phyloP scores from a whole-genome alignment of 352 stramenopile genomes.

The Globisporangium yorkense region DNA sequence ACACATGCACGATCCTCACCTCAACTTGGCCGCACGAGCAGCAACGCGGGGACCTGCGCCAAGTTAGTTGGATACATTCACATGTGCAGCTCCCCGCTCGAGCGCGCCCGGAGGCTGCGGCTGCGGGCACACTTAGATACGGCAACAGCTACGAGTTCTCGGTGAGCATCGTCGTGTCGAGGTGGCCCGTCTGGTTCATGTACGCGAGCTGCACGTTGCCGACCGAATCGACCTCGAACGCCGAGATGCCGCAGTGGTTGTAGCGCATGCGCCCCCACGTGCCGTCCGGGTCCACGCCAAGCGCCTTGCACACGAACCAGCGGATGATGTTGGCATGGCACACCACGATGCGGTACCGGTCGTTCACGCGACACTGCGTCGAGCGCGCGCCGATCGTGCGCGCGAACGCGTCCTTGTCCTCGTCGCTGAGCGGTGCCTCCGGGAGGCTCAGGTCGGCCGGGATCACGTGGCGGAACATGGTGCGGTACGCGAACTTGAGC shows the following conservation, averaged over 20 bases:
- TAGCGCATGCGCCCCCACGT: constrained; percentile 71
- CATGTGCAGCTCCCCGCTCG: too few relatives aligned
- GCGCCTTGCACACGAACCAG: constrained; percentile 63
- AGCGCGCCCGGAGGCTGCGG: not conserved
- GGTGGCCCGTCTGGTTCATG: constrained; percentile 61
- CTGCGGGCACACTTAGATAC: not conserved
- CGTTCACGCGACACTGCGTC: constrained; percentile 26
- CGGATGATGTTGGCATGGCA: constrained; percentile 73
- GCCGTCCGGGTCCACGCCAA: constrained; percentile 54
- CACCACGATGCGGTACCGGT: constrained; percentile 54
- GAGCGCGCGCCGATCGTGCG: constrained; percentile 21
- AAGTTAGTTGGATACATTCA: too few relatives aligned
- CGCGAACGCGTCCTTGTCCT: constrained; percentile 23
- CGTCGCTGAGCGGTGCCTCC: constrained; percentile 20
- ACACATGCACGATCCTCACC: too few relatives aligned
- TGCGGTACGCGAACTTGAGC: constrained; percentile 57
- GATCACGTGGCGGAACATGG: constrained; percentile 63
- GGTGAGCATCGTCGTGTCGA: constrained; percentile 48
- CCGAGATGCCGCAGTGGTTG: constrained; percentile 59
- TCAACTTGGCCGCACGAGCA: too few relatives aligned
- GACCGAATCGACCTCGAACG: constrained; percentile 60
- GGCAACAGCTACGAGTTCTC: constrained; percentile 31
- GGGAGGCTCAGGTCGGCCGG: constrained; percentile 34
- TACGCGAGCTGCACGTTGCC: constrained; percentile 59
- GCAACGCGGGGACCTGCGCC: too few relatives aligned